Conservation (phyloP, 371 early-diverging fungal species). For the Batkoa obscura region DNA sequence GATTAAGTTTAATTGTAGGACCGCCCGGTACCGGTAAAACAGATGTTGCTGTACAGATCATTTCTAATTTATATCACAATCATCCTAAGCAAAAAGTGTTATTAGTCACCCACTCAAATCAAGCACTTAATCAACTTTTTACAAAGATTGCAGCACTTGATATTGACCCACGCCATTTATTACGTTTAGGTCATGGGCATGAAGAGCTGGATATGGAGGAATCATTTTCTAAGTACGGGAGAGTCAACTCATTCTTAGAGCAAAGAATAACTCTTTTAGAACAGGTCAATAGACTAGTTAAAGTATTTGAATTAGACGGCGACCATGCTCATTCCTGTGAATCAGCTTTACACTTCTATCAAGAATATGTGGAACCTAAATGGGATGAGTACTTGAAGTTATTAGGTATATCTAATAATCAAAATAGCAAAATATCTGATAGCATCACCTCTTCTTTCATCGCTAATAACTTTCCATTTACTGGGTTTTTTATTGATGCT, state of each 20-base stretch:
- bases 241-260: constrained; percentile 78
- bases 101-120: constrained; percentile 85
- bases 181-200: constrained; percentile 88
- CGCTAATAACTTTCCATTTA: constrained; percentile 56
- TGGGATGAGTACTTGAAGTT: constrained; percentile 52
- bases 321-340: constrained; percentile 86
- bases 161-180: constrained; percentile 76
- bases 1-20: constrained; percentile 82
- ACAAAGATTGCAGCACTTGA: constrained; percentile 74
- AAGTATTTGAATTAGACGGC: constrained; percentile 50
- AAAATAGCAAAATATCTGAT: constrained; percentile 5
- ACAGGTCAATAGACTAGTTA: constrained; percentile 55
- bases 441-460: constrained; percentile 10
- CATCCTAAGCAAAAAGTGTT: constrained; percentile 74
- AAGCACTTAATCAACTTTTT: constrained; percentile 87
- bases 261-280: constrained; percentile 48
- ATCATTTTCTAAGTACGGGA: constrained; percentile 77
- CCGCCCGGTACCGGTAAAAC: constrained; percentile 97
- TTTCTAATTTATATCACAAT: constrained; percentile 80
- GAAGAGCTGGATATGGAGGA: constrained; percentile 65
- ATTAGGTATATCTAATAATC: constrained; percentile 6
- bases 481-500: constrained; percentile 46
- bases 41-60: constrained; percentile 87
- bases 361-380: constrained; percentile 41
- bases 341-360: constrained; percentile 75